Base-by-base conservation (phyloP, 768 basidiomycete species). In the Pilatotrama ljubarskyi region DNA sequence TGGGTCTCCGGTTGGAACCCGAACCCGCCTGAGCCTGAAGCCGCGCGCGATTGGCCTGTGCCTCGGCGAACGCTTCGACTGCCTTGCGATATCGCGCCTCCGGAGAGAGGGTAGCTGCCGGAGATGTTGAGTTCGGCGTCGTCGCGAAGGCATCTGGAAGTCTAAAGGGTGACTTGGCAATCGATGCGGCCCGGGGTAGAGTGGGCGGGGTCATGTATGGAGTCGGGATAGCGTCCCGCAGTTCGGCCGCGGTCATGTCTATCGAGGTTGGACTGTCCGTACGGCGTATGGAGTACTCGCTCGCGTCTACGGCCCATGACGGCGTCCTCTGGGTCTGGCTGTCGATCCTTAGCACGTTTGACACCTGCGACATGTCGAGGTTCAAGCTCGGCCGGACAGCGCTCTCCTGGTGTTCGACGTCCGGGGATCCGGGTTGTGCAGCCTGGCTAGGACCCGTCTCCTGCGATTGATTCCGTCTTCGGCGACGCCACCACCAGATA, bases 401-500 rank as follows among this genome's bases (percentile, higher is more conserved):
- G 22, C 26, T 24, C 37, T 26, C 35, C 9, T 48, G 54, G 22
- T 50, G 37, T 32, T 51, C 49, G 1, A 53, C 24, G 32, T 64
- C 56, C 56, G 58, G 64, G 0, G 63, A 49, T 14, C 63, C 37
- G 15, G 63, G 58, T 13, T 37, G 32, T n/a, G 55, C 49, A 22
- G 61, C 60, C 35, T 66, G 63, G 37, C 48, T 55, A 40, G 56
- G 62, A 58, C 58, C 61, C 13, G 26, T 14, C 50, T 46, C 3
- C 63, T 51, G 20, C 35, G 22, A n/a, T 18, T 24, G 9, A n/a
- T 24, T 3, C 17, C 15, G 41, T 49, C 44, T 64, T 18, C 54
- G 55, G 20, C 65, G 60, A 0, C 62, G 58, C 62, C 66, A 64
- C 64, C 66, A 64, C 66, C 58, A 67, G 59, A 68, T 68, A 20